A percentile compares a stretch with the other conserved stretches of the same genome.
Evolutionary conservation across 1,139 yeast genomes (phyloP).

Genomic region (Debaryomyces psychrophilus): DNA sequence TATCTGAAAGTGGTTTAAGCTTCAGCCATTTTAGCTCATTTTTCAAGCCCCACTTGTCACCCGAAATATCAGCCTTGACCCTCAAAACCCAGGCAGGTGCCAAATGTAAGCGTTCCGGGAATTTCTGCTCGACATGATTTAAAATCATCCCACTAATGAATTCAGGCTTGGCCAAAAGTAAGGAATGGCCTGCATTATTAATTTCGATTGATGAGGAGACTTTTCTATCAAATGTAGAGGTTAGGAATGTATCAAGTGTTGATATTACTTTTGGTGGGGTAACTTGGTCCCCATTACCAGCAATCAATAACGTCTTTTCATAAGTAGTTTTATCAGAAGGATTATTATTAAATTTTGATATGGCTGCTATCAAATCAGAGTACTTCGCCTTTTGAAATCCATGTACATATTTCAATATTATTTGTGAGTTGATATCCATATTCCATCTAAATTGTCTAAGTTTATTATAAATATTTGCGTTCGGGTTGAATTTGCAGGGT

Average conservation of each 20-base stretch:
- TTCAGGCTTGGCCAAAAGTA: constrained; percentile 67
- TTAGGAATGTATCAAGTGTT: constrained; percentile 29
- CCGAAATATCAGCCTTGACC: constrained; percentile 61
- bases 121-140: constrained; percentile 56
- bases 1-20: constrained; percentile 52
- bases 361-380: constrained; percentile 48
- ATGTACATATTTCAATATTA: constrained; percentile 55
- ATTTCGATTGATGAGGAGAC: constrained; percentile 44
- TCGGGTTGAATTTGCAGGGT: constrained; percentile 17
- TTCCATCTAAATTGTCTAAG: constrained; percentile 72
- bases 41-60: constrained; percentile 79
- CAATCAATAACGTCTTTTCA: constrained; percentile 53
- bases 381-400: constrained; percentile 50
- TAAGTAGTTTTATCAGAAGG: constrained; percentile 34
- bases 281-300: constrained; percentile 61
- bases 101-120: constrained; percentile 51
- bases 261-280: constrained; percentile 48
- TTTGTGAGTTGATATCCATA: constrained; percentile 58
- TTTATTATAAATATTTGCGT: constrained; percentile 44
- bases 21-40: constrained; percentile 74
- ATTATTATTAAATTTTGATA: constrained; percentile 39
- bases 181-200: constrained; percentile 66
- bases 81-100: constrained; percentile 68
- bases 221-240: constrained; percentile 28
- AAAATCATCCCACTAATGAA: constrained; percentile 63